Evolutionary conservation across 1,284 basidiomycete genomes (phyloP).

Genomic region (Apiotrichum siamense): DNA sequence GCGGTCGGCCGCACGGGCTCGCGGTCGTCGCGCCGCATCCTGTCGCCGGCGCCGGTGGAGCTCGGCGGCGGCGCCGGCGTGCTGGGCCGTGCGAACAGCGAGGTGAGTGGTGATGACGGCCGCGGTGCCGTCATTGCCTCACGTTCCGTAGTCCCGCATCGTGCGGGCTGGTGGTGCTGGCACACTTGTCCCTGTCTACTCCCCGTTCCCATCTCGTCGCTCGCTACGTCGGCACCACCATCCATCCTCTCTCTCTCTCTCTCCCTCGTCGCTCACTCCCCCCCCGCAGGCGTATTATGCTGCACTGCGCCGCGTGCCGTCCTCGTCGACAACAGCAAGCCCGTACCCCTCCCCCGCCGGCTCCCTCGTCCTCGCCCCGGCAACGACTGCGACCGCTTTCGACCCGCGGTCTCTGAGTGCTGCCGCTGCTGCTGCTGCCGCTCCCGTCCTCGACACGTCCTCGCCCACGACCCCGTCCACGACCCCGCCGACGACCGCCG

Average conservation of each 20-base stretch:
- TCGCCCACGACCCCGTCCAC: no score
- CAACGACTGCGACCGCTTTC: no score
- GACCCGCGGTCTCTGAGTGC: no score
- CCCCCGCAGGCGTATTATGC: not conserved
- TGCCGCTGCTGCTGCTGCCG: no score
- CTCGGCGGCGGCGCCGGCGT: conserved; percentile 37
- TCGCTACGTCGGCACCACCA: no score
- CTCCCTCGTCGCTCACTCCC: not conserved
- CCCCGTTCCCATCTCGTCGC: no score
- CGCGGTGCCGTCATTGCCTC: not conserved
- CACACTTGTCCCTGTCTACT: no score
- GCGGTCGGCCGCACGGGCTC: not conserved
- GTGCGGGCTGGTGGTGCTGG: no score
- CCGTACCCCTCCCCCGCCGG: conserved; percentile 7
- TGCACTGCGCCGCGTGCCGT: not conserved
- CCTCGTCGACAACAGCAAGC: conserved; percentile 2
- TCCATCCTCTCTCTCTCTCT: not conserved
- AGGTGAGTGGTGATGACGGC: conserved; percentile 9
- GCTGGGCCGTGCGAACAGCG: conserved; percentile 18
- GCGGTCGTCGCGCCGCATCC: conserved; percentile 16
- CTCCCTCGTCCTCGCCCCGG: not conserved
- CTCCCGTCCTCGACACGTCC: no score
- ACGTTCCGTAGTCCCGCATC: not conserved
- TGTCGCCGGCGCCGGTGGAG: conserved; percentile 22
- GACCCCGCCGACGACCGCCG: no score